Conservation (phyloP, 2,329 filamentous ascomycete genomes). For the Apiospora koreana region DNA sequence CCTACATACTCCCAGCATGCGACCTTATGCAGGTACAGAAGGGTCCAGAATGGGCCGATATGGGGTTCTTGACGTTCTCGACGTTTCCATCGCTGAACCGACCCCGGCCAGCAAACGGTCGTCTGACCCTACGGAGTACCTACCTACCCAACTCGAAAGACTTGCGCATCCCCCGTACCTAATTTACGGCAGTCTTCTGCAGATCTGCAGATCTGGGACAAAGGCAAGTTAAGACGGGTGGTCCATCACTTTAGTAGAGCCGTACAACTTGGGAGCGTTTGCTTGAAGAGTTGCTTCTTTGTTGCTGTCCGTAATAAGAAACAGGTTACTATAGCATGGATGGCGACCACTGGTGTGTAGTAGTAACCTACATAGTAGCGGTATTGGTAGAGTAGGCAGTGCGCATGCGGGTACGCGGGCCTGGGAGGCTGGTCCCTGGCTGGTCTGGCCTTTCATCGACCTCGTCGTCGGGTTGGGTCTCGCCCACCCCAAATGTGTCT, state of each 20-base stretch:
- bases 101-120: not conserved
- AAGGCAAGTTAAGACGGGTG: not conserved
- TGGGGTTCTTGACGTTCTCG: not conserved
- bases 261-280: not conserved
- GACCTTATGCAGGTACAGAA: constrained; percentile 1
- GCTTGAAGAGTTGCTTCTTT: not conserved
- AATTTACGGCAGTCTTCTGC: not conserved
- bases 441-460: constrained; percentile 3
- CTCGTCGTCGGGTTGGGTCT: constrained; percentile 4
- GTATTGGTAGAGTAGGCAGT: not conserved
- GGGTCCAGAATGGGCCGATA: not conserved
- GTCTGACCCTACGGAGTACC: too few relatives aligned
- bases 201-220: not conserved
- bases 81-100: not conserved
- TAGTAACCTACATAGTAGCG: not conserved
- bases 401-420: not conserved
- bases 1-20: not conserved
- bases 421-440: not conserved
- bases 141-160: not conserved
- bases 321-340: not conserved
- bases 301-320: not conserved
- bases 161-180: not conserved
- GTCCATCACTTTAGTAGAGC: not conserved
- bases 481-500: not conserved
- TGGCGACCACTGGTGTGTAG: not conserved